These are phyloP conservation scores for Neckera pumila DNA, from an alignment of 225 moss, liverwort and hornwort genomes.

Conservation along the genomic window DNA sequence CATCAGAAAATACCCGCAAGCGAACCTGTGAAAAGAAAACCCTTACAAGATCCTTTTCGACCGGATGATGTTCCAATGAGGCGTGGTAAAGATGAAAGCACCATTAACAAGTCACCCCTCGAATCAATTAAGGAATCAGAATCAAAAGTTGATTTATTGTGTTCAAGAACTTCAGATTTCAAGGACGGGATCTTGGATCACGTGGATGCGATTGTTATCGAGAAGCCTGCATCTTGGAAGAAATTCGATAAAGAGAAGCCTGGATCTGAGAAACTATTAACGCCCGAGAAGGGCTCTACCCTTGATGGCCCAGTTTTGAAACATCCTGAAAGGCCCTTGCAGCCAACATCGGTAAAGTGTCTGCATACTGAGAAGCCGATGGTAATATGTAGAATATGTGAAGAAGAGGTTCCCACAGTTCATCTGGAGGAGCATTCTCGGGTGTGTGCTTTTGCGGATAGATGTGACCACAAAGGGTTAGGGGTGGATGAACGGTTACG, in stretches of 20 bases:
- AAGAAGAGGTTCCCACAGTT: slow-evolving; percentile 90
- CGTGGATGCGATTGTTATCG: slow-evolving; percentile 56
- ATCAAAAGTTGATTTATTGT: slow-evolving; percentile 5
- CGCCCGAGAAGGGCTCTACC: slow-evolving; percentile 21
- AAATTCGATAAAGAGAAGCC: slow-evolving; percentile 42
- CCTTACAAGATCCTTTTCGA: slow-evolving; percentile 23
- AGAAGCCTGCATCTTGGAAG: slow-evolving; percentile 82
- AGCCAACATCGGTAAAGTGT: slow-evolving; percentile 24
- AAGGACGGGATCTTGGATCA: slow-evolving; percentile 28
- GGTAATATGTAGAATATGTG: slow-evolving; percentile 99
- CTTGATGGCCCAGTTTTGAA: not conserved
- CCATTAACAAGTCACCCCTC: slow-evolving; percentile 9
- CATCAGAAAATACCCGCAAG: slow-evolving; percentile 31
- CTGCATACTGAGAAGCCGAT: slow-evolving; percentile 48
- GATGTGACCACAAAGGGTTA: slow-evolving; percentile 81
- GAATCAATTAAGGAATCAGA: slow-evolving; percentile 38
- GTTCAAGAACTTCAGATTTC: slow-evolving; percentile 9
- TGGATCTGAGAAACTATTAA: slow-evolving; percentile 11
- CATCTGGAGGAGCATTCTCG: slow-evolving; percentile 95
- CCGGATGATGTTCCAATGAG: slow-evolving; percentile 10
- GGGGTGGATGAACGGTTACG: slow-evolving; percentile 78
- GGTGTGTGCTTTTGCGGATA: slow-evolving; percentile 93
- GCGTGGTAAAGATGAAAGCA: slow-evolving; percentile 36
- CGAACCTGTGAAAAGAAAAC: slow-evolving; percentile 50
- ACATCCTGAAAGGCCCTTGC: slow-evolving; percentile 8